Percentiles rank a stretch among this genome's conserved stretches.
These are phyloP conservation scores for Tribonema minus DNA, from an alignment of 108 stramenopile genomes.

Conservation along the genomic window DNA sequence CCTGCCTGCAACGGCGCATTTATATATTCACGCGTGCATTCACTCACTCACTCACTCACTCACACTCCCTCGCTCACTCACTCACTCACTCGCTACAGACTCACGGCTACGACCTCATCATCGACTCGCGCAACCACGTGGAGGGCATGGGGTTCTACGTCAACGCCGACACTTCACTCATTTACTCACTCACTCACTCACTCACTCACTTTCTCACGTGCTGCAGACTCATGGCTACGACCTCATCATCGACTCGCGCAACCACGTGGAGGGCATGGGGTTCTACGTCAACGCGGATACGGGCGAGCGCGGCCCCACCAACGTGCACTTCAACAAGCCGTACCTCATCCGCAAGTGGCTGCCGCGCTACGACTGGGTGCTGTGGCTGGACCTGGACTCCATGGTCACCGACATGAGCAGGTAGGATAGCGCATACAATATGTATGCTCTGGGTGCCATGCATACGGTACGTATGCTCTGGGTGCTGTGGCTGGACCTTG, in stretches of 20 bases:
- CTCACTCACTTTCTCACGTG: no score
- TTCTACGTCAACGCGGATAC: slow-evolving; percentile 29
- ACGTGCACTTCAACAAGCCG: slow-evolving; percentile 48
- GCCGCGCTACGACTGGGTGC: slow-evolving; percentile 44
- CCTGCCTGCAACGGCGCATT: no score
- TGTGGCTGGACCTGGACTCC: slow-evolving; percentile 44
- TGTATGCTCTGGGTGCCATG: background rate
- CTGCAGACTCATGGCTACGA: slow-evolving; percentile 33
- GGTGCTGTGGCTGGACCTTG: slow-evolving; percentile 40
- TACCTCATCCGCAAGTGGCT: slow-evolving; percentile 45
- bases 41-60: no score
- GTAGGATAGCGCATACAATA: background rate
- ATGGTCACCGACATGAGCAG: slow-evolving; percentile 14
- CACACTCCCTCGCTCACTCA: no score
- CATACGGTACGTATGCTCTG: slow-evolving; percentile 4
- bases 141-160: slow-evolving; percentile 41
- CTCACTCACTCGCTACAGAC: no score
- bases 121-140: slow-evolving; percentile 45
- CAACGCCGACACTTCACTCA: no score
- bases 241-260: slow-evolving; percentile 45
- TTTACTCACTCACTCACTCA: no score
- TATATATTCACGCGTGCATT: no score
- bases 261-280: slow-evolving; percentile 42
- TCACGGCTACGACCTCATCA: slow-evolving; percentile 43
- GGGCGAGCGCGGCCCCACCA: slow-evolving; percentile 28